Base-by-base conservation (phyloP, 495 filamentous ascomycete genomes). In the Penicillium malachiteum region DNA sequence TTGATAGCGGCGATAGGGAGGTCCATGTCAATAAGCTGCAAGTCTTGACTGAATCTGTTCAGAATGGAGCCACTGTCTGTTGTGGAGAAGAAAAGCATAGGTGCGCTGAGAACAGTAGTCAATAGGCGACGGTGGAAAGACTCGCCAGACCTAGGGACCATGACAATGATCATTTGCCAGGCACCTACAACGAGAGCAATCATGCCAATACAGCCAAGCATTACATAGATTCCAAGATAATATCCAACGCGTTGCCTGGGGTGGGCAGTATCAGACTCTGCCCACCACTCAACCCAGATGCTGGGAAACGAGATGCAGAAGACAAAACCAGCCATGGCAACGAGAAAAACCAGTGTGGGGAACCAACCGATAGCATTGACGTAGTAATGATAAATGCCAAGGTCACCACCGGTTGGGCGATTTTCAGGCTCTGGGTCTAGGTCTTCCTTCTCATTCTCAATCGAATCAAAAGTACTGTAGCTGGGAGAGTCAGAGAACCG, bases 31-130 rank as follows among this genome's bases (percentile, higher is more conserved):
- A 87, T 78, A 6, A 86, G 73, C 44, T 79, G 72, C 34, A 87
- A 70, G 48, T 86, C 84, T 58, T 86, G 82, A 59, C 79, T 82
- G 66, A 86, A 87, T 33, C 83, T 70, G 59, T 80, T 79, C 26
- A 77, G 64, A 7, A 75, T 78, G 10, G 69, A 56, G 31, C 78
- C 78, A 18, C 64, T 76, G 51, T 79, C 76, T 7, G 75, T 79
- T 1, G 59, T 71, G 0, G 76, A 65, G 59, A 80, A 80, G 63
- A 78, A 80, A 7, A 71, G 63, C 72, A 79, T 70, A 5, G 77
- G 71, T 0, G 77, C 75, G 54, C 71, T 69, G 43, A 82, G 66
- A 7, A 82, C 79, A n/a, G 79, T 81, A 8, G 57, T 70, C 26
- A 83, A 61, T 4, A 82, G 63, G 30, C 59, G 76, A 44, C 64